phyloP scores from a whole-genome alignment of 2,329 filamentous ascomycete genomes.

The Trematosphaeria pertusa region DNA sequence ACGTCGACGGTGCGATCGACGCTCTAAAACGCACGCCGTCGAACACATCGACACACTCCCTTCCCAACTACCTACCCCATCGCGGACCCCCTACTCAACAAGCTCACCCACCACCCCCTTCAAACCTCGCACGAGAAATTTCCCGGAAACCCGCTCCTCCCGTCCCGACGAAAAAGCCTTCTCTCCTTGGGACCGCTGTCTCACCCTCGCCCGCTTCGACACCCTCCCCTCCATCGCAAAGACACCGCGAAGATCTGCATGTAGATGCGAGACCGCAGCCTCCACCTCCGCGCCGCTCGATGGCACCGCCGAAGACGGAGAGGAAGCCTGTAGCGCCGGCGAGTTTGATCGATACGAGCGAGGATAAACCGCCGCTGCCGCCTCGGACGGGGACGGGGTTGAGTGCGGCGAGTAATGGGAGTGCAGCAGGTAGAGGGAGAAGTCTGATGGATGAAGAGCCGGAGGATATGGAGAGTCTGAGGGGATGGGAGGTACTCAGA shows the following conservation, averaged over 20 bases:
- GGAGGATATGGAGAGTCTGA: constrained; percentile 42
- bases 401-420: constrained; percentile 21
- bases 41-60: constrained; percentile 39
- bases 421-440: constrained; percentile 22
- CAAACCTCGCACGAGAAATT: constrained; percentile 28
- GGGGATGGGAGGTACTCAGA: constrained; percentile 49
- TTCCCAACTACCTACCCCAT: constrained; percentile 30
- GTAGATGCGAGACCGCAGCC: constrained; percentile 19
- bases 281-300: constrained; percentile 32
- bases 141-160: constrained; percentile 43
- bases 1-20: constrained; percentile 30
- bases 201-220: constrained; percentile 12
- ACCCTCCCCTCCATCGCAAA: constrained; percentile 19
- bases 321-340: constrained; percentile 23
- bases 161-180: constrained; percentile 43
- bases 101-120: constrained; percentile 11
- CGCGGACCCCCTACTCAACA: constrained; percentile 16
- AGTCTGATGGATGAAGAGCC: constrained; percentile 46
- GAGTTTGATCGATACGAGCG: constrained; percentile 27
- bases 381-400: constrained; percentile 40
- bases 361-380: constrained; percentile 38
- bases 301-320: constrained; percentile 27
- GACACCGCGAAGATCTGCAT: constrained; percentile 33
- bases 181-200: constrained; percentile 27
- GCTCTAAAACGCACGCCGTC: constrained; percentile 32